Percentiles rank a stretch among this genome's conserved stretches.
phyloP scores from a whole-genome alignment of 805 yeast species.

The Wickerhamiella parazyma region DNA sequence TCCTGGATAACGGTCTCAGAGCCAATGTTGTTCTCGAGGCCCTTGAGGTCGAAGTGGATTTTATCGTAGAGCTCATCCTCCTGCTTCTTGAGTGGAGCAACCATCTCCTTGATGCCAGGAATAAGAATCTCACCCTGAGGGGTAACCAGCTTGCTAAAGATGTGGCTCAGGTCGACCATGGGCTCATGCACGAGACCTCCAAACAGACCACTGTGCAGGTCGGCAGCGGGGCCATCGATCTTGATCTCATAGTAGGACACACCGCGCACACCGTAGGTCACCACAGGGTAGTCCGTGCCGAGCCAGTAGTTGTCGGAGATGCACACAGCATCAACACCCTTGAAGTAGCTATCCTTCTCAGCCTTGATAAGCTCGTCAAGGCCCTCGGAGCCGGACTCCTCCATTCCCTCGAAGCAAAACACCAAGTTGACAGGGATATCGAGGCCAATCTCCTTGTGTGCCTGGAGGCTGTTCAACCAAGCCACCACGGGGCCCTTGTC shows the following conservation, averaged over 20 bases:
- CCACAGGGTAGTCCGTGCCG: conserved; percentile 91
- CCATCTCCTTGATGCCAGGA: conserved; percentile 87
- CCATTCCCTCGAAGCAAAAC: conserved; percentile 98
- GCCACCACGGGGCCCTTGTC: conserved; percentile 98
- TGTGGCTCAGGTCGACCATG: conserved; percentile 76
- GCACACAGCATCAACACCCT: conserved; percentile 84
- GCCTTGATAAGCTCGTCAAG: conserved; percentile 66
- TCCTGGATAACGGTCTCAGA: conserved; percentile 69
- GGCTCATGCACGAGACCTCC: conserved; percentile 98
- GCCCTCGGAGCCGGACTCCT: conserved; percentile 91
- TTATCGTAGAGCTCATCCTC: conserved; percentile 70
- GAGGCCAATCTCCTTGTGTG: conserved; percentile 69
- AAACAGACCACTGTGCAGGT: conserved; percentile 91
- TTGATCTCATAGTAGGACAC: conserved; percentile 80
- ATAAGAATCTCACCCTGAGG: conserved; percentile 69
- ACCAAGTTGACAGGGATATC: conserved; percentile 89
- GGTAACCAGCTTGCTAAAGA: conserved; percentile 66
- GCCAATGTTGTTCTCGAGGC: conserved; percentile 79
- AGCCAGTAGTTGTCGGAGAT: conserved; percentile 97
- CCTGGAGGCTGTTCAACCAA: conserved; percentile 88
- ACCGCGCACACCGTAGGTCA: conserved; percentile 96
- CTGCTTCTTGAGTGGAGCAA: conserved; percentile 75
- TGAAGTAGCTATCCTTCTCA: conserved; percentile 72
- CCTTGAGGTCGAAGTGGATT: conserved; percentile 74
- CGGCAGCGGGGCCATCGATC: conserved; percentile 88